Conservation (phyloP, 306 rosid genomes). For the Abrus pulchellus region DNA sequence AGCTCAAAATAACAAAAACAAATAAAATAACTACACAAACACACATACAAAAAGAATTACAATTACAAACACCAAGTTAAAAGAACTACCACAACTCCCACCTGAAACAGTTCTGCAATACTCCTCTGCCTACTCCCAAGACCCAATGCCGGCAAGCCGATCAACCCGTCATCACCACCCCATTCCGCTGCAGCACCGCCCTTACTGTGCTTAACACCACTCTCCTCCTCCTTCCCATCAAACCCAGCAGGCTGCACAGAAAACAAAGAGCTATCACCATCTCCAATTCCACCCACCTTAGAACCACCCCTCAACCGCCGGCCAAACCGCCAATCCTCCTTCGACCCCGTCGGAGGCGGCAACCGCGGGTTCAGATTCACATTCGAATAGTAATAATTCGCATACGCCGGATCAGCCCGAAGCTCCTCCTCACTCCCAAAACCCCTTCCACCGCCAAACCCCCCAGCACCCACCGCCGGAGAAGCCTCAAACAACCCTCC, state of each 20-base stretch:
- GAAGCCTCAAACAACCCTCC: conserved; percentile 65
- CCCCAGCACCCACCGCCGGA: conserved; percentile 31
- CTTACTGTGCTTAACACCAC: conserved; percentile 53
- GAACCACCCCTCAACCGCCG: conserved; percentile 78
- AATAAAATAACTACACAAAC: not conserved
- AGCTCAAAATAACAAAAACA: not conserved
- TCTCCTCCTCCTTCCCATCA: conserved; percentile 60
- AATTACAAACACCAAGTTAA: not conserved
- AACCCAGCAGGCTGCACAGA: conserved; percentile 80
- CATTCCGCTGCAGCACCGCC: conserved; percentile 61
- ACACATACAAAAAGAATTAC: not conserved
- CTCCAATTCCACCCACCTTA: conserved; percentile 70
- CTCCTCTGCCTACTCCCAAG: conserved; percentile 84
- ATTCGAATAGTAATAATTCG: conserved; percentile 76
- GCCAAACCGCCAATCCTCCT: conserved; percentile 88
- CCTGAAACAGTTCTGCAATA: conserved; percentile 84
- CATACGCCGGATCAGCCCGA: conserved; percentile 88
- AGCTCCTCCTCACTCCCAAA: conserved; percentile 70
- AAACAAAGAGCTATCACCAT: conserved; percentile 61
- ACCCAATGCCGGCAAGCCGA: conserved; percentile 83
- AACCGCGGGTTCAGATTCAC: conserved; percentile 84
- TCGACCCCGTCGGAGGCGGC: conserved; percentile 89
- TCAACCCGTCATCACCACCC: conserved; percentile 76
- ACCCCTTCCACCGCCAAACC: conserved; percentile 51
- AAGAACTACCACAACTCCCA: conserved; percentile 22